These are phyloP conservation scores for Rhodotorula toruloides DNA, from an alignment of 768 basidiomycete genomes.

Conservation along the genomic window DNA sequence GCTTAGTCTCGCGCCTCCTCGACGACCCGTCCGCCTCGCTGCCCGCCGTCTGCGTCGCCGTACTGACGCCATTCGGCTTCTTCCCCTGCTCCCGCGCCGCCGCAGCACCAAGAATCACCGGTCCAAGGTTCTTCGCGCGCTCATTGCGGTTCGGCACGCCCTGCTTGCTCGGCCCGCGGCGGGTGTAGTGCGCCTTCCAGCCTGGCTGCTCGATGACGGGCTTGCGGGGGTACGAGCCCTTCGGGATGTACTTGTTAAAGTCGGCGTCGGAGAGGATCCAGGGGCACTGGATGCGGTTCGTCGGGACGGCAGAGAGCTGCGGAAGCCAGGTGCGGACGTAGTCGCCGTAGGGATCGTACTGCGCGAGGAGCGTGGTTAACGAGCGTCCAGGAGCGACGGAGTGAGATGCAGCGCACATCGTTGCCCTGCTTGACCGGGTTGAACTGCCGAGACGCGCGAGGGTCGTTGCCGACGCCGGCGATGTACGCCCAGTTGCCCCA, in stretches of 20 bases:
- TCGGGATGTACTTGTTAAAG: constrained; percentile 7
- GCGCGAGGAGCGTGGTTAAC: background rate
- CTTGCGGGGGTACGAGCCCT: constrained; percentile 19
- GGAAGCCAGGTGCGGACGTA: constrained; percentile 40
- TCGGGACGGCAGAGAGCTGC: constrained; percentile 25
- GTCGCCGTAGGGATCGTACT: constrained; percentile 34
- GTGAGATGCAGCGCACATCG: constrained; percentile 27
- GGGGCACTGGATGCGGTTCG: constrained; percentile 30
- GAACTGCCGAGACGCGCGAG: constrained; percentile 40
- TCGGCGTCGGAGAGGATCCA: constrained; percentile 36
- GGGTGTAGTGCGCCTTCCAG: constrained; percentile 41
- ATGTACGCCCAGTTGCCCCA: constrained; percentile 39
- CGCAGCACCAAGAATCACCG: background rate
- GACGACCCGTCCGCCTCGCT: too few species aligned
- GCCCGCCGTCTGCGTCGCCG: too few species aligned
- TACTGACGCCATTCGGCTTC: too few species aligned
- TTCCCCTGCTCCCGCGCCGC: too few species aligned
- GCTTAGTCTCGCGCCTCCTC: too few species aligned
- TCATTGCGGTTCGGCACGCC: constrained; percentile 28
- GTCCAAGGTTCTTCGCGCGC: constrained; percentile 28
- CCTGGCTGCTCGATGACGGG: constrained; percentile 36
- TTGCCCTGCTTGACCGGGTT: constrained; percentile 42
- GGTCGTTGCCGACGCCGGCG: constrained; percentile 37
- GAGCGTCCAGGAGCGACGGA: background rate
- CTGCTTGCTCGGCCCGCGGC: constrained; percentile 27